Evolutionary conservation across 129 eudicot species (phyloP), one percentile per base, ranked within the genome.

Genomic region (Dittrichia graveolens): DNA sequence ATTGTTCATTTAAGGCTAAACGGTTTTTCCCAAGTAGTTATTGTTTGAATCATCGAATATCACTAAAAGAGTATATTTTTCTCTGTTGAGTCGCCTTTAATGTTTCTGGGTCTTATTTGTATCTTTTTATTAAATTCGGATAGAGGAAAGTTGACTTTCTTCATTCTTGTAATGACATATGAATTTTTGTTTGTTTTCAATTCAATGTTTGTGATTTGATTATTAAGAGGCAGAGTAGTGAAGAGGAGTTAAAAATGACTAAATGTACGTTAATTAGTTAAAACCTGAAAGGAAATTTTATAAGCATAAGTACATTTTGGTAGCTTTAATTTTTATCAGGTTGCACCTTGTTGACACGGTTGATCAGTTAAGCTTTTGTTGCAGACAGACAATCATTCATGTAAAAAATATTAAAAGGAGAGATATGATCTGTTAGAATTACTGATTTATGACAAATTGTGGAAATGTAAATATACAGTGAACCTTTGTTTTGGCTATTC

Each of bases 81-180:
- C 59, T 48, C 59, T 48, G 31, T 47, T 5, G 59, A 31, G 45
- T 48, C 35, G 72, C 35, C 72, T 35, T 48, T 35, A 13, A 47
- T 31, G 54, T 35, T n/a, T 13, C 8, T 6, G 60, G 46, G 16
- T 4, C 16, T n/a, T 35, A 49, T 67, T 13, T 35, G 6, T 8
- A 9, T 67, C 37, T 34, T n/a, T 24, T 67, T 47, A 47, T 67
- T 66, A 66, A 66, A 47, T 67, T 44, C 46, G n/a, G n/a, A n/a
- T 12, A 31, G 60, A 49, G 46, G 42, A 66, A 49, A 47, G 59
- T 37, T 49, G 42, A 48, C 60, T 67, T n/a, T 67, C 45, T 67
- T 67, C 39, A 43, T 8, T 10, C 42, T 35, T 48, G 11, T 31
- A 48, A 31, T 19, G 72, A 24, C 47, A 47, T 10, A 37, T 2